Base-by-base conservation (phyloP, 108 stramenopile species). In the Aurantiochytrium sp. region DNA sequence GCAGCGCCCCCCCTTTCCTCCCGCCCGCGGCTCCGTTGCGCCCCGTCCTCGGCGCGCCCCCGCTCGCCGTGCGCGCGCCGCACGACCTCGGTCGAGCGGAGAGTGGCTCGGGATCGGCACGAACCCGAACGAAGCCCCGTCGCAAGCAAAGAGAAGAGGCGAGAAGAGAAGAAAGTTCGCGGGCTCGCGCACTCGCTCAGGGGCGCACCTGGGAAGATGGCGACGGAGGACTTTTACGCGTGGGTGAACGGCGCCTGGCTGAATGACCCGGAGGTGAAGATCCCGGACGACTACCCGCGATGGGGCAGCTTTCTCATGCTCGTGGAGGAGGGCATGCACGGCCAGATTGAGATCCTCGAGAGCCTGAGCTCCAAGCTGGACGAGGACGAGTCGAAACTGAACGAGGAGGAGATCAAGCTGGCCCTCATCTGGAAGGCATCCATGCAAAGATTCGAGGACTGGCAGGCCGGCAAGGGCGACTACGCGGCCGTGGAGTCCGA, bases 191-290 rank as follows among this genome's bases (percentile, higher is more conserved):
- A 35, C 35, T 35, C 35, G 35, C 35, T 35, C 35, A 35, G 2
- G 35, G 1, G 35, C 35, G 35, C 35, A 35, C 42, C 64, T 14
- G 42, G 1, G 5, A 42, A 42, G 35, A 69, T 42, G 76, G 49
- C 76, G 49, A 83, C 49, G 23, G 51, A 53, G 16, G 76, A 83
- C 51, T 83, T 83, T 35, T 83, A 83, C 76, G 3, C 19, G 51
- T 83, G 76, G 76, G 76, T 83, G 49, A 83, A 83, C 23, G 51
- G 51, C 76, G n/a, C 45, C 12, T 83, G 76, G 76, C 51, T 83
- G 19, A 83, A 53, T 23, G 76, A 83, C 51, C 64, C 64, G 21
- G 51, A 53, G 16, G 49, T 53, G 23, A 47, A 47, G 76, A 83
- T 83, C 76, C 76, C 76, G 45, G 49, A 47, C 49, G 76, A 83